Evolutionary conservation across 1,139 yeast species (phyloP).

Genomic region (Suhomyces maxii): DNA sequence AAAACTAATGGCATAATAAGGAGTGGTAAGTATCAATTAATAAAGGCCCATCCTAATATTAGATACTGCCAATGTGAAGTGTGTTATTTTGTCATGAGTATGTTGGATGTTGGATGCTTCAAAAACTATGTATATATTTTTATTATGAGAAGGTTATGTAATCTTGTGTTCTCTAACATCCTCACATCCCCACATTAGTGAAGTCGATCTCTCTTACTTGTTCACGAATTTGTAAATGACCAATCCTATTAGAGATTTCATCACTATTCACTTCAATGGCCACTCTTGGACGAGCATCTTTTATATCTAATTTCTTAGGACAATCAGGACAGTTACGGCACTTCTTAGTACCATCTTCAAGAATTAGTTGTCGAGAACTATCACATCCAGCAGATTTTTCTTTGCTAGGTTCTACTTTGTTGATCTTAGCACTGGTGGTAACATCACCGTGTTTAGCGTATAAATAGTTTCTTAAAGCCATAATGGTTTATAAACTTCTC

Average conservation of each 20-base stretch:
- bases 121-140: too few relatives aligned
- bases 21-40: too few relatives aligned
- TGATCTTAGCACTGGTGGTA: conserved; percentile 22
- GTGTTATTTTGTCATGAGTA: too few relatives aligned
- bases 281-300: conserved; percentile 3
- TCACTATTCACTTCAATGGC: conserved; percentile 5
- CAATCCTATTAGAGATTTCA: conserved; percentile 4
- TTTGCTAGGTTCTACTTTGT: conserved; percentile 16
- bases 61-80: too few relatives aligned
- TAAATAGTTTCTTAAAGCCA: conserved; percentile 47
- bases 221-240: neutral
- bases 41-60: too few relatives aligned
- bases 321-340: conserved; percentile 33
- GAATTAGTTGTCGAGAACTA: conserved; percentile 18
- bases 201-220: conserved; percentile 6
- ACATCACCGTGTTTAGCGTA: conserved; percentile 41
- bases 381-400: conserved; percentile 12
- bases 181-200: conserved; percentile 1
- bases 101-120: too few relatives aligned
- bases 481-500: conserved; percentile 9
- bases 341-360: conserved; percentile 21
- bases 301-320: conserved; percentile 17
- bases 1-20: too few relatives aligned
- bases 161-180: too few relatives aligned
- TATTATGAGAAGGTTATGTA: too few relatives aligned